Evolutionary conservation across 495 filamentous ascomycete genomes (phyloP).

Genomic region (Tuber brumale): DNA sequence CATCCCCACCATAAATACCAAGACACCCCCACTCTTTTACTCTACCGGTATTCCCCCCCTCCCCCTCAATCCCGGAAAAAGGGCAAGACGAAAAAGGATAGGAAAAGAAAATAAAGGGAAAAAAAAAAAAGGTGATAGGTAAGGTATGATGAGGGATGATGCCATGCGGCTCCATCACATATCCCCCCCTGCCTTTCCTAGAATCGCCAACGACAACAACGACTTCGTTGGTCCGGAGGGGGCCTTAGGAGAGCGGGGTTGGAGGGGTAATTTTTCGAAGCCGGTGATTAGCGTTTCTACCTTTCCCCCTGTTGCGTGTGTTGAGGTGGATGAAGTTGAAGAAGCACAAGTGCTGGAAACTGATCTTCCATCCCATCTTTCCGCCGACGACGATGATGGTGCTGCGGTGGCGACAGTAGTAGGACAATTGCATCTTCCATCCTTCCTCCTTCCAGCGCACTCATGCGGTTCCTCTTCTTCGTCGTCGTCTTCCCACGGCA

Average conservation of each 20-base stretch:
- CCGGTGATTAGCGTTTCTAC: neutral
- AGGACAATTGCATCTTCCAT: neutral
- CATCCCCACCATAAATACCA: neutral
- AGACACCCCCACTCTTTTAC: neutral
- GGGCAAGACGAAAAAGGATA: neutral
- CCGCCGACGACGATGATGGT: neutral
- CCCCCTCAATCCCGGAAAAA: neutral
- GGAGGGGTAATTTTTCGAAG: conserved; percentile 3
- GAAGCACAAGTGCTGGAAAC: neutral
- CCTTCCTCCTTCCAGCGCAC: conserved; percentile 6
- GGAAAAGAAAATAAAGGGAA: neutral
- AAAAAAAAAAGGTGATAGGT: neutral
- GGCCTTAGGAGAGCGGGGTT: neutral
- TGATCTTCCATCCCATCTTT: conserved; percentile 3
- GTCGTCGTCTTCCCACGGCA: conserved; percentile 1
- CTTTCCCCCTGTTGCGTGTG: neutral
- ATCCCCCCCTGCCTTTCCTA: neutral
- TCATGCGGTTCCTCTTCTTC: conserved; percentile 6
- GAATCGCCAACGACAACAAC: neutral
- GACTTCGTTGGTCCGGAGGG: neutral
- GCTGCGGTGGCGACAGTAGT: neutral
- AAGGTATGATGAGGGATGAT: neutral
- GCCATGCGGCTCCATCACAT: neutral
- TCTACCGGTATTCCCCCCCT: neutral
- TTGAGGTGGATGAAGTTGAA: neutral